Base-by-base conservation (phyloP, 192 early-diverging fungal genomes). In the Coemansia sp. region DNA sequence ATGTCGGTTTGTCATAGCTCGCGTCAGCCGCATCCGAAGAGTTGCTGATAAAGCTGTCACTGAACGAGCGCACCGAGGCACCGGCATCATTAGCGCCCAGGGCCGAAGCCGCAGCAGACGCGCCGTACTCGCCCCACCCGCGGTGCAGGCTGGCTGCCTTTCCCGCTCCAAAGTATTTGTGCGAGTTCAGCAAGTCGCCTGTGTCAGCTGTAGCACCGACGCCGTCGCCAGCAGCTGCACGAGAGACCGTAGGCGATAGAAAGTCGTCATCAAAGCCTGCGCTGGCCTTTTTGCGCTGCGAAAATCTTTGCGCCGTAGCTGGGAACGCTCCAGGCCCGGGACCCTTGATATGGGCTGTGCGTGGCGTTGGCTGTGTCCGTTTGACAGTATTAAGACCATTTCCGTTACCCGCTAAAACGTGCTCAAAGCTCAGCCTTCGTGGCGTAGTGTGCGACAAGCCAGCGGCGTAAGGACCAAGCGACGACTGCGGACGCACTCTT, bases 321-420 rank as follows among this genome's bases (percentile, higher is more conserved):
- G 81, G 81, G 35, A 84, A 84, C 7, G 81, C 81, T 17, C 81
- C 81, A 2, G 81, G 81, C 32, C 81, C 81, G 0, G 81, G 81
- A 17, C 81, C 81, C 20, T 76, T 73, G 48, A 84, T 79, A 36
- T 74, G 81, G 20, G 76, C 77, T 2, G 81, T 79, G 71, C 76
- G 76, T 1, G 81, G 81, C 17, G 81, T 79, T 2, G 71, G 74
- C 2, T 58, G 37, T 9, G 60, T 14, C 41, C 48, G 51, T 41
- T 51, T 64, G 14, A 52, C 45, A 2, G 45, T 48, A 17, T 48
- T 32, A 5, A 17, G 20, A 7, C 62, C 62, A 20, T 45, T 62
- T 22, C 17, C 34, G 12, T 61, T 61, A 37, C 15, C 38, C 2
- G 11, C 17, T 20, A 39, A 38, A 12, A 45, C 38, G 5, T 36